Evolutionary conservation across 139 green algal genomes (phyloP).

Genomic region (Mychonastes homosphaera): DNA sequence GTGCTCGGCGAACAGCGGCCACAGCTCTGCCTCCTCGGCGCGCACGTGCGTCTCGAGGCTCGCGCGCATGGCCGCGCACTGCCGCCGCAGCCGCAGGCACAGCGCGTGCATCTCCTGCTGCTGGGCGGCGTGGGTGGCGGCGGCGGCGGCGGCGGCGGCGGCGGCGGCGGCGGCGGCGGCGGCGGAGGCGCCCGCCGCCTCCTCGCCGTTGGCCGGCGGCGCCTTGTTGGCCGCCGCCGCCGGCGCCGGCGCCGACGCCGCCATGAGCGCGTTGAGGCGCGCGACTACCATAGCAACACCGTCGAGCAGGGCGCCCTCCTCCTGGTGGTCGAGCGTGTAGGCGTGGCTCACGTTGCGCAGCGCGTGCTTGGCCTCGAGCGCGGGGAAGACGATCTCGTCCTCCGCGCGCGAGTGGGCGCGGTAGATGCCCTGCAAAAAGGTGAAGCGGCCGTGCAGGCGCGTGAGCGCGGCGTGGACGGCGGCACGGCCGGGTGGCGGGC

Average conservation of each 20-base stretch:
- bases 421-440: conserved; percentile 75
- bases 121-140: background rate
- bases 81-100: conserved; percentile 47
- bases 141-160: background rate
- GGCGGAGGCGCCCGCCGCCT: background rate
- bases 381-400: conserved; percentile 97
- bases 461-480: conserved; percentile 31
- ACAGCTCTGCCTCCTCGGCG: conserved; percentile 90
- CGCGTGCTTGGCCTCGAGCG: conserved; percentile 87
- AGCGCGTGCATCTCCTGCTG: conserved; percentile 16
- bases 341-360: conserved; percentile 88
- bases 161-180: background rate
- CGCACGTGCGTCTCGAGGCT: conserved; percentile 21
- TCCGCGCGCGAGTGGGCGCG: conserved; percentile 59
- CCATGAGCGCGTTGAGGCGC: background rate
- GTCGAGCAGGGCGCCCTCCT: conserved; percentile 60
- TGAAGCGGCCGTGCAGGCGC: conserved; percentile 78
- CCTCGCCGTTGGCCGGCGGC: background rate
- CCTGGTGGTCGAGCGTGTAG: conserved; percentile 93
- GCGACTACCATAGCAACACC: conserved; percentile 5
- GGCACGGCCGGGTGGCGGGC: too few species aligned
- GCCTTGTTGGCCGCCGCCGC: background rate
- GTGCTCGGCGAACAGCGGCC: conserved; percentile 88
- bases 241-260: background rate
- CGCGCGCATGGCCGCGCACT: conserved; percentile 69